Evolutionary conservation across 768 basidiomycete genomes (phyloP), one percentile per base, ranked within the genome.

Genomic region (Mycena polygramma): DNA sequence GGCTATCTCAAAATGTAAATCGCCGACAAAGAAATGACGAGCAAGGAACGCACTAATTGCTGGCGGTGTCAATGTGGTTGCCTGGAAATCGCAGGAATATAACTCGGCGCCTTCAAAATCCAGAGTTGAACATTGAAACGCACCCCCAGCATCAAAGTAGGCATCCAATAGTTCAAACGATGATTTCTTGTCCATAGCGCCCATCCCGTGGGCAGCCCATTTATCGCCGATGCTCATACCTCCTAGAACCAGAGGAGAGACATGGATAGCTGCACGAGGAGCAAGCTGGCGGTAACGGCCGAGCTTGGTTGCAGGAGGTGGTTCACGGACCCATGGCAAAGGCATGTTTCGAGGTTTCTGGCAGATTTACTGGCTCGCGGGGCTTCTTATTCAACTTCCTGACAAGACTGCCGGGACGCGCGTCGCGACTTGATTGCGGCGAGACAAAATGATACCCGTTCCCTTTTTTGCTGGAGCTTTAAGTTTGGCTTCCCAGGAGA

Each of bases 241-340:
- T 2, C 85, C 85, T 30, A 86, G 81, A 22, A 75, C 75, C 14
- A 86, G 71, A 0, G 85, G 83, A 7, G 86, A 86, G 13, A 86
- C 86, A 43, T 80, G 81, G 30, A 86, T 72, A 7, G 83, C 83
- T 0, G 84, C 81, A 17, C 54, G 54, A 2, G 54, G 54, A 7
- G 54, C 36, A 39, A 55, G 54, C 17, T 55, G 54, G 19, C 84
- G 80, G 70, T 84, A 81, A n/a, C 73, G 73, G 5, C 75, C 81
- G 19, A 81, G 80, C 26, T 74, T 72, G 0, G 77, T 48, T 6
- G 46, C 15, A 48, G 19, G 20, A 48, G 46, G 10, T 48, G 46
- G 46, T 48, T 8, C 41, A 41, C 11, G 41, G 15, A 15, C 15
- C 11, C 10, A 41, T 30, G 30, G 30, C 41, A 41, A 11, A 41